These are phyloP conservation scores for Pterulicium gracile DNA, from an alignment of 1,284 basidiomycete species.

Conservation along the genomic window DNA sequence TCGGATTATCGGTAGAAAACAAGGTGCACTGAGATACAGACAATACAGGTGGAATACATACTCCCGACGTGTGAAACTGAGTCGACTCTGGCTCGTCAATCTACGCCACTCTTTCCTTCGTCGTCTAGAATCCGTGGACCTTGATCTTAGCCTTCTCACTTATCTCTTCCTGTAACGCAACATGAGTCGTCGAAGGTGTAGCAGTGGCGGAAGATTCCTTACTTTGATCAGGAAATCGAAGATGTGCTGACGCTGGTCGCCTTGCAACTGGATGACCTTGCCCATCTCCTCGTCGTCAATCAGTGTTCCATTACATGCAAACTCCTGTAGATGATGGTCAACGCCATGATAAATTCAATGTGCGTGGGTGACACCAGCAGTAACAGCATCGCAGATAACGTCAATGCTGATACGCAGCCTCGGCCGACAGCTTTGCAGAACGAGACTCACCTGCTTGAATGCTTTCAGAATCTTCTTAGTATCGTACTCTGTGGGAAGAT, in stretches of 20 bases:
- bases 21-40: too few species aligned
- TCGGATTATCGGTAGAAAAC: too few species aligned
- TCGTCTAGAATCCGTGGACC: conserved; percentile 73
- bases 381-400: conserved; percentile 8
- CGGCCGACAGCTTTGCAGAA: conserved; percentile 2
- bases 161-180: too few species aligned
- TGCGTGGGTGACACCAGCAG: neutral
- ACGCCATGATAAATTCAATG: neutral
- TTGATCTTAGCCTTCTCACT: conserved; percentile 69
- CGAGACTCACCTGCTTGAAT: conserved; percentile 82
- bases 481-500: conserved; percentile 73
- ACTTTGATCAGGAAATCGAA: conserved; percentile 67
- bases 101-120: too few species aligned
- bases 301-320: conserved; percentile 98
- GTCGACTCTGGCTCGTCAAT: too few species aligned
- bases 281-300: conserved; percentile 97
- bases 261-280: conserved; percentile 97
- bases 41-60: too few species aligned
- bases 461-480: conserved; percentile 97
- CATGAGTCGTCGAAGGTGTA: too few species aligned
- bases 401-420: neutral
- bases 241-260: conserved; percentile 94
- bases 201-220: too few species aligned
- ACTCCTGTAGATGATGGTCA: conserved; percentile 54
- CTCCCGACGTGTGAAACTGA: too few species aligned